Evolutionary conservation across 148 eudicot species (phyloP), one percentile per base, ranked within the genome.

Genomic region (Cornus controversa): DNA sequence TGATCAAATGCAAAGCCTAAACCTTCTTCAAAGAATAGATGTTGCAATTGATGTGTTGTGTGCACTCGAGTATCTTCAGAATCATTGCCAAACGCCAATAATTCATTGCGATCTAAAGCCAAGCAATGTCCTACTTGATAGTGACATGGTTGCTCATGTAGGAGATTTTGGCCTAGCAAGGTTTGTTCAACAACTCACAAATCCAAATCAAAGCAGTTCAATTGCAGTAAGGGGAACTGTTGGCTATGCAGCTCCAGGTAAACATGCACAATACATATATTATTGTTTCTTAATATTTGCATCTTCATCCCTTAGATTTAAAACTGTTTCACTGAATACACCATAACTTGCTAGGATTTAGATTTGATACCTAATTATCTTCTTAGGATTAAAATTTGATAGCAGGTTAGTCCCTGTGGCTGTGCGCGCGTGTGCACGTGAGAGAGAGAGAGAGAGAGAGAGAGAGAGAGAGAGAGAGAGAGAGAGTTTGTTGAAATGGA

Each of bases 71-170:
- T 67, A 67, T 67, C 70, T 67, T 31, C 70, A 28, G 29, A 22
- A 28, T 14, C 70, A 31, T 15, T 67, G 40, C 16, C 40, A 29
- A 28, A 28, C 8, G 28, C 40, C 70, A 16, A 18, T 67, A 20
- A 10, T 67, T 67, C 70, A 67, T 67, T 67, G 70, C 7, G 40
- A 67, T 67, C 15, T 67, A 14, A 67, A 67, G 23, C 70, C 70
- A 13, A 67, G 42, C 10, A 67, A 67, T 29, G 40, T 67, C 14
- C 70, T 67, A 2, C 70, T 67, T 28, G 70, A 67, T 14, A 3
- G 31, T 28, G 70, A 67, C 20, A 67, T 67, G 70, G n/a, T 18
- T 67, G 70, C 70, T 14, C 40, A 29, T 67, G 70, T 29, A 3
- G 70, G 70, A 67, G 70, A 67, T 9, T 67, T 67, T 31, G 70